Evolutionary conservation across 441 rosid genomes (phyloP).

Genomic region (Populus hybrid): DNA sequence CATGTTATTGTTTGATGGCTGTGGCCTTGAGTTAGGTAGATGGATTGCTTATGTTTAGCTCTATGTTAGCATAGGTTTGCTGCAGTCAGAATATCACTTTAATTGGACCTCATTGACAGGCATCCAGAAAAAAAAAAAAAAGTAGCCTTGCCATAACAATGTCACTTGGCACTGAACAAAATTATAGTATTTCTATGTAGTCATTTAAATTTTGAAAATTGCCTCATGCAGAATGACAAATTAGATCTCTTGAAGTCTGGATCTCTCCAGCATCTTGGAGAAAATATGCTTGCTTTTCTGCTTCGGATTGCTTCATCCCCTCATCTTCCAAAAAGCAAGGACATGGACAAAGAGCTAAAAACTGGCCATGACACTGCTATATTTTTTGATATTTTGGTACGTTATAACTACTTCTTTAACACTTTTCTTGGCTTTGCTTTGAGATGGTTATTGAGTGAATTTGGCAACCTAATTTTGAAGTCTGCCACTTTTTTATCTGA

Average conservation of each 20-base stretch:
- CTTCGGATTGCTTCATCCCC: conserved; percentile 63
- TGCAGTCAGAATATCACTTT: background rate
- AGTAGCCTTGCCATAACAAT: background rate
- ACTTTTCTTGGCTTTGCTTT: conserved; percentile 16
- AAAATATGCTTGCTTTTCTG: conserved; percentile 92
- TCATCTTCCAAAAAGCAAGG: conserved; percentile 45
- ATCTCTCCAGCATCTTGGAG: conserved; percentile 97
- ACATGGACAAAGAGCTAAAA: conserved; percentile 35
- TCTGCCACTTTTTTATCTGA: conserved; percentile 22
- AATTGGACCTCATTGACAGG: background rate
- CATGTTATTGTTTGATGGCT: conserved; percentile 1
- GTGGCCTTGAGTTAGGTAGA: background rate
- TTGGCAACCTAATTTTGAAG: conserved; percentile 8
- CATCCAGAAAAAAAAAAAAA: background rate
- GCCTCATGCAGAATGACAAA: conserved; percentile 80
- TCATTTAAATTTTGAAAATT: conserved; percentile 16
- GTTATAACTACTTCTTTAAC: conserved; percentile 20
- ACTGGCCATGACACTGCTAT: conserved; percentile 40
- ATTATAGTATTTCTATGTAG: background rate
- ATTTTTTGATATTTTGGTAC: conserved; percentile 87
- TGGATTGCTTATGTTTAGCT: conserved; percentile 1
- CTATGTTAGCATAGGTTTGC: background rate
- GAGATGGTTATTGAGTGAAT: background rate
- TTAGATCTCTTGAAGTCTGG: conserved; percentile 81
- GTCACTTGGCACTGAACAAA: background rate